Base-by-base conservation (phyloP, 2,329 filamentous ascomycete genomes). In the Xylariales sp. region DNA sequence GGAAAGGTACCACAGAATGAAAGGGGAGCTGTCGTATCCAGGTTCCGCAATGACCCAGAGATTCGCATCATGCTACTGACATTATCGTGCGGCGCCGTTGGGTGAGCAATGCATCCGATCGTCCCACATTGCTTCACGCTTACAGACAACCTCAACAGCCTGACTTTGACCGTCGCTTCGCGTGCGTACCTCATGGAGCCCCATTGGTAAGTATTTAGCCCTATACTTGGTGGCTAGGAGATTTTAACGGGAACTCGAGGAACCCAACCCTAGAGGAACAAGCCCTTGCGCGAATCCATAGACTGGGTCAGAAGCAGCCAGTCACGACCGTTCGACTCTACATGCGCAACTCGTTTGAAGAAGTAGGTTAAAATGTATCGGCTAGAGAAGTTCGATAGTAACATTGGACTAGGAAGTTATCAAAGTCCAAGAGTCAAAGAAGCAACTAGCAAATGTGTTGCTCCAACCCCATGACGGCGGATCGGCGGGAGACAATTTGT, bases 181-280 rank as follows among this genome's bases (percentile, higher is more conserved):
- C 78, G 81, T 0, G 83, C 80, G 0, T 84, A 84, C 55, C 77
- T 86, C 0, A 80, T 86, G 76, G 84, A 87, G 59, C 84, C 84
- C 0, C 84, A 86, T 18, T 82, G 80, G 80, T 81, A 71, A 64
- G 72, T 10, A 36, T n/a, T n/a, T 18, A 46, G 3, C 4, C 18
- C 3, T 12, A 1, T 3, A 8, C 7, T 45, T 12, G 7, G 39
- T 41, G 16, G 30, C 14, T 16, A 28, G 4, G n/a, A 12, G 8
- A 23, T 57, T 28, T 16, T n/a, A 32, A 30, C 7, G 12, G 36
- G 3, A 30, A 2, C 23, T 6, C 10, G 50, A 78, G 82, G 80
- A 84, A 83, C 32, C 82, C 81, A 1, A 81, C 79, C 0, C 61
- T 83, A 0, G 81, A 84, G 66, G 81, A 83, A 5, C 81, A 83